A percentile compares a stretch with the other conserved stretches of the same genome.
These are phyloP conservation scores for Flaveria ramosissima DNA, from an alignment of 129 eudicot species.

Conservation along the genomic window DNA sequence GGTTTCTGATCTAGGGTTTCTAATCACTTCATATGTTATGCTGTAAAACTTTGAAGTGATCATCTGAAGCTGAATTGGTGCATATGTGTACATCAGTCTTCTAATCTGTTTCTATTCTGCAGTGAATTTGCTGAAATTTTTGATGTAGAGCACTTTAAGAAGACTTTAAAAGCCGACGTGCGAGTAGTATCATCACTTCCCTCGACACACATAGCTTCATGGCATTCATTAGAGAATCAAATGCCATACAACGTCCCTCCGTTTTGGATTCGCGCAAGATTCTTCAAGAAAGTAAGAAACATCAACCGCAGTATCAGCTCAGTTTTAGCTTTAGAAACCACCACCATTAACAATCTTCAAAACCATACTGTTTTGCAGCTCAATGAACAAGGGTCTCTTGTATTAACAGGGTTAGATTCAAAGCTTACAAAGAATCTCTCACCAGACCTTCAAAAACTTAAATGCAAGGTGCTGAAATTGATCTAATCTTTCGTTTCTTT, in stretches of 20 bases:
- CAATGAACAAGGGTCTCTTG: constrained; percentile 64
- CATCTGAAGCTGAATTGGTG: background rate
- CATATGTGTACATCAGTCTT: background rate
- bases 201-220: constrained; percentile 51
- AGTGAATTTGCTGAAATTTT: constrained; percentile 73
- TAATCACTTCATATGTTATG: background rate
- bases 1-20: too few species aligned
- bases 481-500: background rate
- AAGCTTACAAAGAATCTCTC: constrained; percentile 70
- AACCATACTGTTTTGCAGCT: constrained; percentile 48
- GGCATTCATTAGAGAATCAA: constrained; percentile 51
- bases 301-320: background rate
- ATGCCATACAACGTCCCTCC: constrained; percentile 60
- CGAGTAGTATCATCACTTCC: constrained; percentile 63
- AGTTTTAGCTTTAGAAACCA: background rate
- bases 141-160: constrained; percentile 69
- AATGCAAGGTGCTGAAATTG: constrained; percentile 53
- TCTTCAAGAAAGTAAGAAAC: constrained; percentile 58
- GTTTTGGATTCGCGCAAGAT: constrained; percentile 64
- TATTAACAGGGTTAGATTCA: constrained; percentile 68
- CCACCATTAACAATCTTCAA: background rate
- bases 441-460: constrained; percentile 73
- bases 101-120: constrained; percentile 22
- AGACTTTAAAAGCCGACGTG: constrained; percentile 62
- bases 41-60: background rate